phyloP scores from a whole-genome alignment of 257 asterid genomes.

The Fraxinus cuspidata region DNA sequence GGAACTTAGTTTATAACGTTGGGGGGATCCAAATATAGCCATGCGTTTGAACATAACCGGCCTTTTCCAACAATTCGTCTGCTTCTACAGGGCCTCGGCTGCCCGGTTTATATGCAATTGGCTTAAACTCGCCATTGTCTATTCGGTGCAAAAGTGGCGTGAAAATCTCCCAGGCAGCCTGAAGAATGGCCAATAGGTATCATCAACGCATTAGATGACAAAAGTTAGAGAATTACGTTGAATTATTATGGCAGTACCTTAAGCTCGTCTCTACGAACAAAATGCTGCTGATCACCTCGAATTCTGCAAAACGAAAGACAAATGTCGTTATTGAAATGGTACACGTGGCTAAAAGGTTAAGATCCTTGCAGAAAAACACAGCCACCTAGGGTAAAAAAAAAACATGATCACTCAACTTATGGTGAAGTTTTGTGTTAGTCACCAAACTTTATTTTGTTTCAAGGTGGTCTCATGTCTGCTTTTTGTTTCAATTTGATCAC shows the following conservation, averaged over 20 bases:
- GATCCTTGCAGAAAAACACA: neutral
- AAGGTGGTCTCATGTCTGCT: neutral
- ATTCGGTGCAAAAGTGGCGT: slow-evolving; percentile 90
- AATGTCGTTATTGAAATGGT: neutral
- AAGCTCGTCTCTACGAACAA: slow-evolving; percentile 95
- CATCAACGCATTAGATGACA: neutral
- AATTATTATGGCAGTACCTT: slow-evolving; percentile 51
- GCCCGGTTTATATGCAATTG: slow-evolving; percentile 72
- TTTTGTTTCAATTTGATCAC: neutral
- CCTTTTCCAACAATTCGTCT: slow-evolving; percentile 59
- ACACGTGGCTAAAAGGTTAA: neutral
- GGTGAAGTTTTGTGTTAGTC: neutral
- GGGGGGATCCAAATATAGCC: slow-evolving; percentile 97
- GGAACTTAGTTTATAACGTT: slow-evolving; percentile 38
- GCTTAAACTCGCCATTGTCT: slow-evolving; percentile 74
- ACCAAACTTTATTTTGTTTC: neutral
- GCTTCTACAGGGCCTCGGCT: slow-evolving; percentile 96
- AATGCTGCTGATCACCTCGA: slow-evolving; percentile 98
- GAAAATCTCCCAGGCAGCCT: slow-evolving; percentile 99
- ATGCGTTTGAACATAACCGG: slow-evolving; percentile 87
- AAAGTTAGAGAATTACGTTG: neutral
- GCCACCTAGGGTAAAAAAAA: neutral
- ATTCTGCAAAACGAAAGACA: slow-evolving; percentile 46
- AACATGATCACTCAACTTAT: neutral
- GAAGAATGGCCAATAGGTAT: slow-evolving; percentile 9